Conservation (phyloP, 495 filamentous ascomycete genomes). For the Bombardia bombarda region DNA sequence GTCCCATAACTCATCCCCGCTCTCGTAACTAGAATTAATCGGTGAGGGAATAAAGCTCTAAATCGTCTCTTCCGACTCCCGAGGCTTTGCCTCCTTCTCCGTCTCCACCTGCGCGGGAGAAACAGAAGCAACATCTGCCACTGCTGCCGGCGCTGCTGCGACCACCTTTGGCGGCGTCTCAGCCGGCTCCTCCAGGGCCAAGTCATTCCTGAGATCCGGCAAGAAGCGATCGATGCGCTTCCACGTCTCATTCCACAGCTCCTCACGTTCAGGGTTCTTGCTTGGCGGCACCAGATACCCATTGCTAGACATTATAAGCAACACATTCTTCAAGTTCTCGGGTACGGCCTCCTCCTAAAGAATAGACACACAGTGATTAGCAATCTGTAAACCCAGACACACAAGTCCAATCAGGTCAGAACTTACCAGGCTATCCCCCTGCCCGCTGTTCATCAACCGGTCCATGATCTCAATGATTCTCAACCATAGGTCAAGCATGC, state of each 20-base stretch:
- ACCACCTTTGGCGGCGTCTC: neutral
- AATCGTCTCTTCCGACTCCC: neutral
- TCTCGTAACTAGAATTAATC: too few species aligned
- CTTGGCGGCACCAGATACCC: slow-evolving; percentile 75
- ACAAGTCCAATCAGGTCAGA: too few species aligned
- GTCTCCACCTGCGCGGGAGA: neutral
- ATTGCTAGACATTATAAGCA: slow-evolving; percentile 89
- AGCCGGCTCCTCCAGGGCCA: slow-evolving; percentile 32
- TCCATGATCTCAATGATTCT: slow-evolving; percentile 93
- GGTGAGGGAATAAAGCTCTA: too few species aligned
- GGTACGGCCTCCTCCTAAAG: slow-evolving; percentile 88
- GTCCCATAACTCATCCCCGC: too few species aligned
- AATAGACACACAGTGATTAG: neutral
- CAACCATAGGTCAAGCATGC: slow-evolving; percentile 91
- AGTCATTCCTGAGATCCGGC: slow-evolving; percentile 56
- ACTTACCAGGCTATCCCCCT: slow-evolving; percentile 79
- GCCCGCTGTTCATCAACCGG: slow-evolving; percentile 91
- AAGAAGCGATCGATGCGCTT: slow-evolving; percentile 85
- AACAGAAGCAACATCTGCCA: too few species aligned
- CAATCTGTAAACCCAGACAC: neutral
- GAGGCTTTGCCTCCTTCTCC: neutral
- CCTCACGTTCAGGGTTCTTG: slow-evolving; percentile 47
- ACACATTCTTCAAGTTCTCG: slow-evolving; percentile 91
- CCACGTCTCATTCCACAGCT: slow-evolving; percentile 75
- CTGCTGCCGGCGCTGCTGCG: neutral